Evolutionary conservation across 768 basidiomycete species (phyloP), one percentile per base, ranked within the genome.

Genomic region (Cytidiella melzeri): DNA sequence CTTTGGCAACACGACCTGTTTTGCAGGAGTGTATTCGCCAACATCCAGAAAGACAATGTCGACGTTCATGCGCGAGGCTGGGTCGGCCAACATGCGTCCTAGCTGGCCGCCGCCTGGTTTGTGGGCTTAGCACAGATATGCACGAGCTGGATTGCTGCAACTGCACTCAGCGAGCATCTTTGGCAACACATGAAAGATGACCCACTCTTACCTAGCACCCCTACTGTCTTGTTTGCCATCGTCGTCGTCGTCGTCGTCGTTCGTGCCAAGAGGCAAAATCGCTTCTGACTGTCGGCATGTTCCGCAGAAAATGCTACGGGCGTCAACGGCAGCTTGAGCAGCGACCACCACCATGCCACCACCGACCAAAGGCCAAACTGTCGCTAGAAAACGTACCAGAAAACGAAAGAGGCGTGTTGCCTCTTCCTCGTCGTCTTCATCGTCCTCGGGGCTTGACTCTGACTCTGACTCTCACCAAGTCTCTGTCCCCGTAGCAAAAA

Each of bases 21-120:
- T 99, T 7, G 95, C 96, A 0, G 95, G 96, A 0, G 76, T 79
- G 49, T 77, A 64, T n/a, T 77, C 71, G 12, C 90, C 91, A 9
- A 81, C 77, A 61, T 96, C 96, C 28, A 99, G 84, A 55, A 96
- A 80, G 26, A 92, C 67, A 15, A 94, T 70, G 36, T 85, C 79
- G 58, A 96, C 74, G 60, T 92, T 89, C 43, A 98, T 77, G 26
- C 92, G 75, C 2, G 93, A 84, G 3, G 95, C 94, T 0, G 94
- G 83, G 26, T 84, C 84, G 3, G 86, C 89, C 12, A 99, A 78
- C 96, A 99, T 99, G 20, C 95, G 91, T 21, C 95, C 95, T 21
- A 99, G 81, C 68, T 98, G 95, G 54, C 95, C 94, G 30, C 96
- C 96, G 54, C 95, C 95, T 94, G 47, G 24, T 18, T 34, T 34